Percentiles rank a stretch among this genome's conserved stretches.
Evolutionary conservation across 2,329 filamentous ascomycete species (phyloP).

Genomic region (Stagonosporopsis chrysanthemi): DNA sequence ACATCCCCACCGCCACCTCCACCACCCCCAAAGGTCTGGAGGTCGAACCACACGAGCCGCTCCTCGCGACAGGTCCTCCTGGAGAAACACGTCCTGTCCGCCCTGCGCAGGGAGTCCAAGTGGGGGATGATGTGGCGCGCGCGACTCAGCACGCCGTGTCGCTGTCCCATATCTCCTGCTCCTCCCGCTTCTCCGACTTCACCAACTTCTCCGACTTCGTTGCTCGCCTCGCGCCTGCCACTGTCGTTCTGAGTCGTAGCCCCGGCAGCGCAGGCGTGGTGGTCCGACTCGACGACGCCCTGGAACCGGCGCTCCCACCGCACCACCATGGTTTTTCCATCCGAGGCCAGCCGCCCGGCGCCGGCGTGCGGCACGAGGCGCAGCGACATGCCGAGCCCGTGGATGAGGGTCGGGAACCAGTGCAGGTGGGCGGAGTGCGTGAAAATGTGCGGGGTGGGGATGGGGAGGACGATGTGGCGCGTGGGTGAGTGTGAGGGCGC

Average conservation of each 20-base stretch:
- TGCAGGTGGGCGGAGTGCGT: neutral
- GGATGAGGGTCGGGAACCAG: neutral
- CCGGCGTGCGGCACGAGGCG: neutral
- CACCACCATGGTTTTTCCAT: neutral
- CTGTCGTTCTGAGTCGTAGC: too few species aligned
- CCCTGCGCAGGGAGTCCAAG: neutral
- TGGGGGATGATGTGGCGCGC: conserved; percentile 1
- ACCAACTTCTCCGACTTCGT: neutral
- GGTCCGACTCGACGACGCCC: too few species aligned
- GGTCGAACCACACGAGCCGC: neutral
- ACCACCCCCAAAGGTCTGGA: conserved; percentile 6
- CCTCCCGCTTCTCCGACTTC: too few species aligned
- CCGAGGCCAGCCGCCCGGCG: too few species aligned
- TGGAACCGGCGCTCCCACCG: conserved; percentile 6
- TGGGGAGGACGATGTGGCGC: neutral
- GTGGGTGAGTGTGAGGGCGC: too few species aligned
- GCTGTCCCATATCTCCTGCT: too few species aligned
- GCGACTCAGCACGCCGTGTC: neutral
- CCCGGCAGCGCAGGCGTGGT: too few species aligned
- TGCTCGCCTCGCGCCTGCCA: too few species aligned
- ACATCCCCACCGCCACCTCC: neutral
- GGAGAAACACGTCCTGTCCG: neutral
- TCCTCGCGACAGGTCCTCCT: neutral
- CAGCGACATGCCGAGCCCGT: conserved; percentile 3
- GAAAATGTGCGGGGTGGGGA: neutral